These are phyloP conservation scores for Diplocarpon mali DNA, from an alignment of 2,329 filamentous ascomycete genomes.

Conservation along the genomic window DNA sequence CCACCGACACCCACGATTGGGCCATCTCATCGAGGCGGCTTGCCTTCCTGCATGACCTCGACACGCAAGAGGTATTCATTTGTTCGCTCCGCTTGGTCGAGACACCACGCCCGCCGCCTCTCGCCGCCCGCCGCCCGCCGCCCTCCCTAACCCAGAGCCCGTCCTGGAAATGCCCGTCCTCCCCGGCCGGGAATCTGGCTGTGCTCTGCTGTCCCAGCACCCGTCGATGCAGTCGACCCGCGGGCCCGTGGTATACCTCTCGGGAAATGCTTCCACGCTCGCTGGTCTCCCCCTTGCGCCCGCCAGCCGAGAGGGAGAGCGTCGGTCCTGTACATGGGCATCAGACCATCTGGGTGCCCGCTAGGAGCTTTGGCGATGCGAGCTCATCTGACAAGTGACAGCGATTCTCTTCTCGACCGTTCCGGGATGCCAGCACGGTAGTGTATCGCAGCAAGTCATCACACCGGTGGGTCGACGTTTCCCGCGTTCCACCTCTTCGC, in stretches of 20 bases:
- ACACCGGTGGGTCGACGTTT: neutral
- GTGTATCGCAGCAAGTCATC: neutral
- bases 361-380: neutral
- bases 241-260: neutral
- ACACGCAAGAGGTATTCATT: conserved; percentile 1
- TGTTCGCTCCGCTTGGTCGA: neutral
- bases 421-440: neutral
- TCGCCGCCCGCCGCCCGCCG: conserved; percentile 1
- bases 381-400: conserved; percentile 17
- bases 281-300: neutral
- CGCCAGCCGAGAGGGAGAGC: too few relatives aligned
- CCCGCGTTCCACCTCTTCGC: neutral
- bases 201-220: neutral
- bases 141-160: too few relatives aligned
- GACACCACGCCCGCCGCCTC: conserved; percentile 6
- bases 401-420: conserved; percentile 4
- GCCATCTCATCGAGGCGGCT: conserved; percentile 5
- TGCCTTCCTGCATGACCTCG: conserved; percentile 13
- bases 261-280: neutral
- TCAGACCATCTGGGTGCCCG: conserved; percentile 3
- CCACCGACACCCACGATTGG: neutral
- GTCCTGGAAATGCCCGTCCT: conserved; percentile 11
- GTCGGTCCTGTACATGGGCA: neutral
- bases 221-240: conserved; percentile 4
- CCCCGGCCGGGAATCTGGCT: conserved; percentile 12